Conservation (phyloP, 306 rosid genomes). For the Cicer judaicum region DNA sequence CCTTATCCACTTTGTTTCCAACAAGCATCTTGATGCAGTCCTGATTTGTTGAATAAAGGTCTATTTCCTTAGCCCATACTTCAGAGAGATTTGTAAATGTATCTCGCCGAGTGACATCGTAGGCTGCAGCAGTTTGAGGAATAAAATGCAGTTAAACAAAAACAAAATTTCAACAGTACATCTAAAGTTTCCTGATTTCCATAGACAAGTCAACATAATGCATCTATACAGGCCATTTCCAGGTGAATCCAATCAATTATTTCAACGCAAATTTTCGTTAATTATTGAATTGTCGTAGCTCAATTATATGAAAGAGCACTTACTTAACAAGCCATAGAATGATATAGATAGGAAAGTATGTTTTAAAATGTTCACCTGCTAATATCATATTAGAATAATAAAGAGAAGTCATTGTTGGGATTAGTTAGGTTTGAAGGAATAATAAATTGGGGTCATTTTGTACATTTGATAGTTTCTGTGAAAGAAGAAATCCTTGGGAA, state of each 20-base stretch:
- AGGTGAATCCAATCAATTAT: background rate
- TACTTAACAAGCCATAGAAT: conserved; percentile 31
- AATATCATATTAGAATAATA: background rate
- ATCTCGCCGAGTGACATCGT: conserved; percentile 90
- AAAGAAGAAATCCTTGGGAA: background rate
- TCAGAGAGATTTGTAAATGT: conserved; percentile 90
- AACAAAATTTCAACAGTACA: conserved; percentile 19
- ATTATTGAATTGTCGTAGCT: conserved; percentile 29
- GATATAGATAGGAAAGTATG: conserved; percentile 19
- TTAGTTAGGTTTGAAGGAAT: background rate
- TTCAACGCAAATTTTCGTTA: conserved; percentile 17
- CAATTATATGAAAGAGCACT: conserved; percentile 10
- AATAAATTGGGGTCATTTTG: background rate
- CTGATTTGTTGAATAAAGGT: conserved; percentile 90
- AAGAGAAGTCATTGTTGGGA: background rate
- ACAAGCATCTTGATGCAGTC: conserved; percentile 99
- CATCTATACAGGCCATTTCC: conserved; percentile 25
- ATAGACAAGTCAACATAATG: conserved; percentile 16
- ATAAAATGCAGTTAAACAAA: conserved; percentile 23
- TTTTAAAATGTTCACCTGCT: background rate
- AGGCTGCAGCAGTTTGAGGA: conserved; percentile 56
- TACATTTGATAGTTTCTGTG: conserved; percentile 13
- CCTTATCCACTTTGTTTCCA: conserved; percentile 97
- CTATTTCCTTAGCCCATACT: conserved; percentile 92
- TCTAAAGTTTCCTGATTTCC: conserved; percentile 12